Conservation (phyloP, 345 rosid genomes). For the Eutrema yunnanense region DNA sequence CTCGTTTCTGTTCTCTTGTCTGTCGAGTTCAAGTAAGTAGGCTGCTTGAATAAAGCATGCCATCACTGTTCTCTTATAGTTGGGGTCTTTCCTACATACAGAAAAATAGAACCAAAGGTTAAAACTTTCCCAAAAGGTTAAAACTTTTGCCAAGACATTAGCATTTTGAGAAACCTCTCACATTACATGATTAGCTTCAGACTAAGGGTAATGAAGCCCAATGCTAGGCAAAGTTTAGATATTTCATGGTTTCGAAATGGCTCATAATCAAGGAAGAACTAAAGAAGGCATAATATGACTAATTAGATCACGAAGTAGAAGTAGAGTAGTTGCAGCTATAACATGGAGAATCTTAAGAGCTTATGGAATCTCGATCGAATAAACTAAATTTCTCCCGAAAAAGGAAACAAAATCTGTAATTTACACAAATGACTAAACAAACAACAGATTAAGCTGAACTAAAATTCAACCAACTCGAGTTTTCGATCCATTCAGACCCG, state of each 20-base stretch:
- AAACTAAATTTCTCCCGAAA: background rate
- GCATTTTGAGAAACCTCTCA: background rate
- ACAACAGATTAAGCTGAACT: background rate
- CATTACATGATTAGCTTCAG: background rate
- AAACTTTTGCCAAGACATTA: background rate
- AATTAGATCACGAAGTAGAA: background rate
- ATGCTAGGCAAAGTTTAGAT: background rate
- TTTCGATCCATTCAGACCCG: background rate
- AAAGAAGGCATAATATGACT: too few species aligned
- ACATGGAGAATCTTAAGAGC: background rate
- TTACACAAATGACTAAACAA: background rate
- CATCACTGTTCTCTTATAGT: conserved; percentile 82
- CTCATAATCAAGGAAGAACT: too few species aligned
- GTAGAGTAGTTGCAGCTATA: background rate
- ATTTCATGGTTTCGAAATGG: too few species aligned
- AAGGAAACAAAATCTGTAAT: background rate
- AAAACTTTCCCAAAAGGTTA: background rate
- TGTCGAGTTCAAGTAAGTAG: conserved; percentile 83
- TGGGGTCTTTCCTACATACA: conserved; percentile 70
- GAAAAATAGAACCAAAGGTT: background rate
- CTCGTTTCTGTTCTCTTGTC: conserved; percentile 67
- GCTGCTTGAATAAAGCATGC: conserved; percentile 97
- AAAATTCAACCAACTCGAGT: background rate
- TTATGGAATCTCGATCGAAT: background rate
- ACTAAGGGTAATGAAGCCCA: background rate